Conservation (phyloP, 768 basidiomycete genomes). For the Suillus discolor region DNA sequence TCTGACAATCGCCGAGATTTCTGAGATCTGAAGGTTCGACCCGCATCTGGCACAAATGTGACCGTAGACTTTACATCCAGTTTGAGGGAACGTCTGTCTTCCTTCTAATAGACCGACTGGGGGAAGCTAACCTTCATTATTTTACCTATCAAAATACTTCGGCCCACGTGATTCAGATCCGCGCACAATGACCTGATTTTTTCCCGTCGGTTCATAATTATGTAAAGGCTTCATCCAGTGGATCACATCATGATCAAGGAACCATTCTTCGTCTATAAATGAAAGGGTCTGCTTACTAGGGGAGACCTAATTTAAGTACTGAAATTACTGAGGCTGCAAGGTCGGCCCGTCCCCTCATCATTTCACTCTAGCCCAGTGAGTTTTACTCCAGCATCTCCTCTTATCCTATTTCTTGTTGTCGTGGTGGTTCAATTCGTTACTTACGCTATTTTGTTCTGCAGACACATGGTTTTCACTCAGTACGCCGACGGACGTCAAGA, state of each 20-base stretch:
- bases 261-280: not conserved
- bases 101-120: not conserved
- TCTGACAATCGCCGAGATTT: not conserved
- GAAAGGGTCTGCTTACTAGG: not conserved
- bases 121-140: not conserved
- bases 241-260: not conserved
- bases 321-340: not conserved
- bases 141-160: not conserved
- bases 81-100: not conserved
- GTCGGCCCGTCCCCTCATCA: not conserved
- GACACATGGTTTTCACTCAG: constrained; percentile 21
- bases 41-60: not conserved
- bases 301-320: not conserved
- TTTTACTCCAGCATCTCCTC: not conserved
- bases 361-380: not conserved
- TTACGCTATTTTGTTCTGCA: not conserved
- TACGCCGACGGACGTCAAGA: constrained; percentile 61
- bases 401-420: not conserved
- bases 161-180: not conserved
- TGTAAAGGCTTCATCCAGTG: not conserved
- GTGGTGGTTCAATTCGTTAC: not conserved
- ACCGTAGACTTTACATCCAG: not conserved
- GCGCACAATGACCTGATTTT: not conserved
- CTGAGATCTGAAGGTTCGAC: not conserved
- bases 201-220: not conserved